A percentile compares a stretch with the other conserved stretches of the same genome.
These are phyloP conservation scores for Pichia sp. DNA, from an alignment of 1,139 yeast species.

Conservation along the genomic window DNA sequence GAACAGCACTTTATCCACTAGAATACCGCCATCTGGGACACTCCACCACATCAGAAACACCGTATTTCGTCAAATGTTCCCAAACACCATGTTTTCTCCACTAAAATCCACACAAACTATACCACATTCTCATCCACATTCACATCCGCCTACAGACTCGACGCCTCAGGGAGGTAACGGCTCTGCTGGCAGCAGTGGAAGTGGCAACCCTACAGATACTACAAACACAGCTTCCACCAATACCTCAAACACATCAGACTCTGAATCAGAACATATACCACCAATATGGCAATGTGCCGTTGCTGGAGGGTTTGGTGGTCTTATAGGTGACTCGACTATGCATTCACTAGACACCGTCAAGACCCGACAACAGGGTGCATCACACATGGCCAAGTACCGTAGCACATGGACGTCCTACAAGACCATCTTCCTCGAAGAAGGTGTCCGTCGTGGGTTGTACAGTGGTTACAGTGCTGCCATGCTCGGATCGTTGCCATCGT, in stretches of 20 bases:
- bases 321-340: constrained; percentile 90
- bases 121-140: constrained; percentile 16
- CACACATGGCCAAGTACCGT: constrained; percentile 62
- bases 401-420: constrained; percentile 70
- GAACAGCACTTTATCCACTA: too few relatives aligned
- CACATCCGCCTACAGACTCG: not conserved
- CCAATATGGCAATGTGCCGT: constrained; percentile 62
- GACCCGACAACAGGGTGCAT: constrained; percentile 95
- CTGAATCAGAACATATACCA: constrained; percentile 16
- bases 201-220: not conserved
- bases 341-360: constrained; percentile 96
- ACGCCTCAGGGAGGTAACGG: not conserved
- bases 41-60: too few relatives aligned
- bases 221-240: not conserved
- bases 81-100: constrained; percentile 3
- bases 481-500: constrained; percentile 89
- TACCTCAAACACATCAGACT: not conserved
- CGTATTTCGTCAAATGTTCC: too few relatives aligned
- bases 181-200: not conserved
- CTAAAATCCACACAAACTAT: constrained; percentile 14
- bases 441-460: constrained; percentile 78
- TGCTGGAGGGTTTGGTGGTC: constrained; percentile 96
- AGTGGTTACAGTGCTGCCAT: constrained; percentile 93
- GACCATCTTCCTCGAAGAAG: constrained; percentile 79
- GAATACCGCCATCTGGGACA: too few relatives aligned